Conservation (phyloP, 2,329 filamentous ascomycete genomes). For the Trichoderma harzianum region DNA sequence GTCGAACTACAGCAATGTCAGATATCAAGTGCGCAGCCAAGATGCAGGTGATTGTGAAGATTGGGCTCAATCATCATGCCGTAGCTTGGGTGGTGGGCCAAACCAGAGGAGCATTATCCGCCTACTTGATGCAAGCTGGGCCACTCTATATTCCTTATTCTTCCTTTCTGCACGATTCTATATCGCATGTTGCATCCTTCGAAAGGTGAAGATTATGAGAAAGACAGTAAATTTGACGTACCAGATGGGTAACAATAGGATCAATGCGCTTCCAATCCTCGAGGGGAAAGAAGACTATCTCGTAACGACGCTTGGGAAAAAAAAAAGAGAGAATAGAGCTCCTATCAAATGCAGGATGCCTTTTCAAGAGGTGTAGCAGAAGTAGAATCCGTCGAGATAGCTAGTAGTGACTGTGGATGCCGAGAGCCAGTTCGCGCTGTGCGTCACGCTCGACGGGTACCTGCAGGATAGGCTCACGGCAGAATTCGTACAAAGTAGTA, state of each 20-base stretch:
- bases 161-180: neutral
- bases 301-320: neutral
- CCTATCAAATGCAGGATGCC: neutral
- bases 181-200: neutral
- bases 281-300: neutral
- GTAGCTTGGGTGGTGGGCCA: neutral
- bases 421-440: slow-evolving; percentile 17
- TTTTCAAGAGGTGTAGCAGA: neutral
- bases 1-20: neutral
- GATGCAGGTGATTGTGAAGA: neutral
- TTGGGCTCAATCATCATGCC: neutral
- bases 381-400: neutral
- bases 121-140: neutral
- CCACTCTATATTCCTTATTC: neutral
- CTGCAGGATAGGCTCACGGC: slow-evolving; percentile 27
- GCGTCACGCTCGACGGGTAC: slow-evolving; percentile 27
- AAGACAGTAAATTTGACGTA: neutral
- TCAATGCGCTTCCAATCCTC: neutral
- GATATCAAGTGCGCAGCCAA: neutral
- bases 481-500: slow-evolving; percentile 21
- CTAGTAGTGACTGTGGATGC: neutral
- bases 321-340: neutral
- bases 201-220: neutral
- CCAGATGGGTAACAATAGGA: neutral
- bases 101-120: neutral